These are phyloP conservation scores for Salvia rosmarinus DNA, from an alignment of 257 asterid species.

Conservation along the genomic window DNA sequence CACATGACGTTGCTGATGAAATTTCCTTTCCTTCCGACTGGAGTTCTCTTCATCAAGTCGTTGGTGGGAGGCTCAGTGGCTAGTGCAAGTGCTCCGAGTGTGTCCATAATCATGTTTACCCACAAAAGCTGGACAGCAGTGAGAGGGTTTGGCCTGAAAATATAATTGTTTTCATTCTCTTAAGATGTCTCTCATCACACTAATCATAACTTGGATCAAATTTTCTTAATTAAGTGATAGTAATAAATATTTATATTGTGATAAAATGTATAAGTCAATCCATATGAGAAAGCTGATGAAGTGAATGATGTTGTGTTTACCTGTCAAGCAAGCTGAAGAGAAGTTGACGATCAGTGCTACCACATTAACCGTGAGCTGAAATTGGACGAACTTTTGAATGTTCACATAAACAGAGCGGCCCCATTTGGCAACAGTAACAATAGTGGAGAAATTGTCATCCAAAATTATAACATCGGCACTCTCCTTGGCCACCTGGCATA, in stretches of 20 bases:
- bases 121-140: slow-evolving; percentile 97
- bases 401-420: slow-evolving; percentile 95
- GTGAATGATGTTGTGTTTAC: slow-evolving; percentile 36
- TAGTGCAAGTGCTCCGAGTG: slow-evolving; percentile 96
- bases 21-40: slow-evolving; percentile 92
- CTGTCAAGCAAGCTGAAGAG: slow-evolving; percentile 96
- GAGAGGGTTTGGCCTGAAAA: slow-evolving; percentile 92
- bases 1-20: slow-evolving; percentile 94
- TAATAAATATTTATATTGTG: too few species aligned
- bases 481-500: slow-evolving; percentile 91
- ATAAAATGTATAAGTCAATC: neutral
- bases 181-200: neutral
- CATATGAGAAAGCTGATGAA: slow-evolving; percentile 1
- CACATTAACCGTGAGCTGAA: slow-evolving; percentile 93
- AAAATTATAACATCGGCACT: slow-evolving; percentile 95
- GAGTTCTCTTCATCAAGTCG: slow-evolving; percentile 75
- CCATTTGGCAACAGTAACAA: slow-evolving; percentile 95
- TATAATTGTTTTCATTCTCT: too few species aligned
- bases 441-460: slow-evolving; percentile 95
- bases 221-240: too few species aligned
- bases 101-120: slow-evolving; percentile 99
- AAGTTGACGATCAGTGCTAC: slow-evolving; percentile 94
- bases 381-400: slow-evolving; percentile 93
- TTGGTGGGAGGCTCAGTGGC: slow-evolving; percentile 95
- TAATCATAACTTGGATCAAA: too few species aligned